A percentile compares a stretch with the other conserved stretches of the same genome.
Conservation (phyloP, 2,329 filamentous ascomycete genomes). For the Ophiocordyceps robertsii region DNA sequence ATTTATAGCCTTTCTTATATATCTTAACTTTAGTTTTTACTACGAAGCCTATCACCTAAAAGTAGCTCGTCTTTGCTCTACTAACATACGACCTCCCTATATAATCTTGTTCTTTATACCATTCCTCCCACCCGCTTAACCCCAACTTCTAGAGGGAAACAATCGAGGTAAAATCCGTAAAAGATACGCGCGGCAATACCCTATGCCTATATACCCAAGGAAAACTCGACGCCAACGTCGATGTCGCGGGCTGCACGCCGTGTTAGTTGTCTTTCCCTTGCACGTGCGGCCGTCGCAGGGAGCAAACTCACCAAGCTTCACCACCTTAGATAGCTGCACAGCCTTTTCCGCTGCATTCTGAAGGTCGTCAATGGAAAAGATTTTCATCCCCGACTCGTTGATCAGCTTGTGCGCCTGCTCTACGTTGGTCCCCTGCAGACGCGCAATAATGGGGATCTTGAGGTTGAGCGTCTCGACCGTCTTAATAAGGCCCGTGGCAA, state of each 20-base stretch:
- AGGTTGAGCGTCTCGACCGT: constrained; percentile 92
- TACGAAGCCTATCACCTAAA: too few relatives aligned
- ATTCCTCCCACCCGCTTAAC: neutral
- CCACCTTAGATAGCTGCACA: constrained; percentile 97
- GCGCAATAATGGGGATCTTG: constrained; percentile 89
- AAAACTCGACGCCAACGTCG: constrained; percentile 93
- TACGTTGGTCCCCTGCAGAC: constrained; percentile 97
- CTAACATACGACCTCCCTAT: too few relatives aligned
- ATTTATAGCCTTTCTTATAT: too few relatives aligned
- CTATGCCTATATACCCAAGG: constrained; percentile 69
- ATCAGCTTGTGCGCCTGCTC: constrained; percentile 85
- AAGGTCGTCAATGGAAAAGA: constrained; percentile 98
- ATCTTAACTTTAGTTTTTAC: too few relatives aligned
- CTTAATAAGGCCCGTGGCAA: constrained; percentile 89
- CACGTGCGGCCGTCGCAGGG: neutral
- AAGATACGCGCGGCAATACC: neutral
- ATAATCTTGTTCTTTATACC: neutral
- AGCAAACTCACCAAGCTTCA: constrained; percentile 73
- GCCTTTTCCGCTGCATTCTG: constrained; percentile 96
- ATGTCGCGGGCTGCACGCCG: constrained; percentile 64
- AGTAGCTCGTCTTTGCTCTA: too few relatives aligned
- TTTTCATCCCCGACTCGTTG: constrained; percentile 97
- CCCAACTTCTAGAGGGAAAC: neutral
- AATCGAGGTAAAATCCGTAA: neutral
- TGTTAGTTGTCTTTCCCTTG: neutral